A percentile compares a stretch with the other conserved stretches of the same genome.
Evolutionary conservation across 2,329 filamentous ascomycete genomes (phyloP).

Genomic region (Paraphaeosphaeria sporulosa): DNA sequence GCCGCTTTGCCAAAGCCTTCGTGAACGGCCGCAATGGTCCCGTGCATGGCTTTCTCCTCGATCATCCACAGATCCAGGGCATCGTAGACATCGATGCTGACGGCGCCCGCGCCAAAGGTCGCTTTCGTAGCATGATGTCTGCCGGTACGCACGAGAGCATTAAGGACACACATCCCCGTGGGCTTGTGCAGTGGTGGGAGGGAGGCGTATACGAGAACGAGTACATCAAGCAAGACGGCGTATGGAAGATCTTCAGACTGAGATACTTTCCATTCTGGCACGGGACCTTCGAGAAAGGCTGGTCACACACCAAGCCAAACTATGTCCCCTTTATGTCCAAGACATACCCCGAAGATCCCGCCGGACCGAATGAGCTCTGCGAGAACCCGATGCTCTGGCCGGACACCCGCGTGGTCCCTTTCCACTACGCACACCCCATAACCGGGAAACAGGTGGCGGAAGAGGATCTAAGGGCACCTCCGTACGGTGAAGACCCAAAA

Average conservation of each 20-base stretch:
- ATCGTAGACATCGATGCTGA: slow-evolving; percentile 60
- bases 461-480: slow-evolving; percentile 60
- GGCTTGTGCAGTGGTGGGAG: slow-evolving; percentile 66
- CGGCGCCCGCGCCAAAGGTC: slow-evolving; percentile 58
- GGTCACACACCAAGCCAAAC: slow-evolving; percentile 62
- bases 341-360: slow-evolving; percentile 59
- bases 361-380: slow-evolving; percentile 61
- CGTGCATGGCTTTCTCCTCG: slow-evolving; percentile 63
- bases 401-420: slow-evolving; percentile 62
- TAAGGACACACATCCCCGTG: slow-evolving; percentile 59
- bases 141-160: slow-evolving; percentile 63
- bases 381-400: slow-evolving; percentile 65
- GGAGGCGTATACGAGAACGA: slow-evolving; percentile 67
- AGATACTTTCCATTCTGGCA: slow-evolving; percentile 68
- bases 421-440: slow-evolving; percentile 62
- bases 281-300: slow-evolving; percentile 60
- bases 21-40: slow-evolving; percentile 64
- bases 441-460: slow-evolving; percentile 55
- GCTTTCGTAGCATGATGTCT: slow-evolving; percentile 64
- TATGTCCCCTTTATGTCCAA: slow-evolving; percentile 61
- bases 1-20: slow-evolving; percentile 60
- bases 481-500: slow-evolving; percentile 52
- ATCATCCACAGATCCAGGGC: slow-evolving; percentile 66
- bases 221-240: slow-evolving; percentile 63
- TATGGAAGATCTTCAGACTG: slow-evolving; percentile 63